Evolutionary conservation across 352 stramenopile genomes (phyloP), one percentile per base, ranked within the genome.

Genomic region (Phytophthora ramorum): DNA sequence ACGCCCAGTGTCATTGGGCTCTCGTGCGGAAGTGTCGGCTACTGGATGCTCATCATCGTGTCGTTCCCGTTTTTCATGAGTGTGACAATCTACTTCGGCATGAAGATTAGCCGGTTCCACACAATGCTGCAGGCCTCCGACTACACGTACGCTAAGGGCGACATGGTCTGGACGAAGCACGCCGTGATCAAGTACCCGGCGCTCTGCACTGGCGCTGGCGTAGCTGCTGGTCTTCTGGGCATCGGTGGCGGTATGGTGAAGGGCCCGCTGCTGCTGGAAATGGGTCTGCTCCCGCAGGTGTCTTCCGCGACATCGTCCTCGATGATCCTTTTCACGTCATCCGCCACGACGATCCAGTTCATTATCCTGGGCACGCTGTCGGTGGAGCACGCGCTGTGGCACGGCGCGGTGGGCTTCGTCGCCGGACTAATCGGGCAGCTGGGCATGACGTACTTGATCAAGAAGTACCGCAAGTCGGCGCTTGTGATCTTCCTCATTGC

Each of bases 321-420:
- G 1, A 98, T 98, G 93, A 97, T 98, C 66, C 71, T 98, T 7
- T 91, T 98, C 55, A 98, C 93, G 9, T 98, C 94, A 28, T 98
- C 96, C 12, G 94, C 96, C 5, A 98, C 97, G 7, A 98, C 97
- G 19, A 97, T 96, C 54, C 78, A 91, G 68, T 99, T 98, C 75
- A 91, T 98, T 55, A 91, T 98, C 14, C 91, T 98, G 57, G 96
- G 96, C 4, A 92, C 97, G 41, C 69, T 99, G 24, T 84, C 91
- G 38, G 72, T 87, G 37, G 91, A 98, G 50, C 98, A 98, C 66
- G 96, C 89, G 3, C 56, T 95, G 17, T 90, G 92, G 65, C 90
- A 98, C 54, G 93, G 97, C 52, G 57, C 87, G 7, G 80, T 99
- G n/a, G 96, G 96, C 19, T 97, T 99, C 60, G 45, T 96, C 20